These are phyloP conservation scores for Vigna reflexopilosa DNA, from an alignment of 306 rosid species.

Conservation along the genomic window DNA sequence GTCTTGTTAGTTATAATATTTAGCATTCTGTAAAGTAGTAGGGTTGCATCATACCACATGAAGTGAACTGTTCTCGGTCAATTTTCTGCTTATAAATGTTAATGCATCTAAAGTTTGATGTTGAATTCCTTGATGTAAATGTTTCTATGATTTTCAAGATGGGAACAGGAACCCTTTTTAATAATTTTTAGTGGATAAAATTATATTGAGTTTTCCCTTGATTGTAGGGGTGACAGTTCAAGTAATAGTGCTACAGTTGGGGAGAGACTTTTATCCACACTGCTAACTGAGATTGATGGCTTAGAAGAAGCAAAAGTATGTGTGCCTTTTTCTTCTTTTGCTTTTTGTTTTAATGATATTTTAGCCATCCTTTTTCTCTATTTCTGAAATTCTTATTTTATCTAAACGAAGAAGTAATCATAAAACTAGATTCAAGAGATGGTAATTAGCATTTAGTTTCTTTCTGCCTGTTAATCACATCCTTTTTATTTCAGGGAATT, in stretches of 20 bases:
- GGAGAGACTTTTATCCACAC: slow-evolving; percentile 91
- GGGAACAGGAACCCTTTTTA: not conserved
- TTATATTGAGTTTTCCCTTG: slow-evolving; percentile 31
- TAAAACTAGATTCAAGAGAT: slow-evolving; percentile 35
- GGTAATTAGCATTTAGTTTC: slow-evolving; percentile 31
- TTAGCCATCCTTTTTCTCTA: slow-evolving; percentile 11
- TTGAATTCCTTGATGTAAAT: not conserved
- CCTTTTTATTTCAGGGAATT: slow-evolving; percentile 66
- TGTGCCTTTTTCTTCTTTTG: slow-evolving; percentile 6
- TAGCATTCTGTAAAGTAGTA: not conserved
- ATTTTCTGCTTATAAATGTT: not conserved
- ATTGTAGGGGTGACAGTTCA: slow-evolving; percentile 81
- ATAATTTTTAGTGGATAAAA: slow-evolving; percentile 22
- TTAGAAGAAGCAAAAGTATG: slow-evolving; percentile 89
- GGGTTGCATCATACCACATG: slow-evolving; percentile 22
- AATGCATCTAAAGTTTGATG: slow-evolving; percentile 11
- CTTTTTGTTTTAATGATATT: slow-evolving; percentile 5
- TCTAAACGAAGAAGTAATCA: not conserved
- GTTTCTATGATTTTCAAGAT: not conserved
- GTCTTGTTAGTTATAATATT: slow-evolving; percentile 10
- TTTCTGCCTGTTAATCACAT: slow-evolving; percentile 9
- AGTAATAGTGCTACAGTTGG: slow-evolving; percentile 67
- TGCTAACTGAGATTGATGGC: slow-evolving; percentile 97
- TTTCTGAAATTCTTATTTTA: slow-evolving; percentile 11
- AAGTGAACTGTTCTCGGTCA: slow-evolving; percentile 10